phyloP scores from a whole-genome alignment of 2,329 filamentous ascomycete genomes.

The Alternaria rosae region DNA sequence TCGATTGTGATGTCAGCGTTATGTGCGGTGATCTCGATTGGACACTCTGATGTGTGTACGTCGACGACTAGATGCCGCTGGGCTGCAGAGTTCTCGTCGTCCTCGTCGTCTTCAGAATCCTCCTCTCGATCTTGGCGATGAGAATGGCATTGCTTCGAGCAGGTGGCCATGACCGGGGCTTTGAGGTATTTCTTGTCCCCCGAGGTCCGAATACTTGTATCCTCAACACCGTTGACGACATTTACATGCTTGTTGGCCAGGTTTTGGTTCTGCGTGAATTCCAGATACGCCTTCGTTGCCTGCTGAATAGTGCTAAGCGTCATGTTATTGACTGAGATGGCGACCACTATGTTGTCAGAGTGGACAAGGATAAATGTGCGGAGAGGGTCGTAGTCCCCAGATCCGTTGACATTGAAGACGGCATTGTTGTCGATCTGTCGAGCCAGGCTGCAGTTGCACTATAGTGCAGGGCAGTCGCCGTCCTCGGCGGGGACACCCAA shows the following conservation, averaged over 20 bases:
- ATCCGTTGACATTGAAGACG: not conserved
- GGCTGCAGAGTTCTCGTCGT: too few species aligned
- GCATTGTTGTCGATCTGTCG: not conserved
- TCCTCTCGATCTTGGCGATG: too few species aligned
- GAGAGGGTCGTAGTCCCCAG: not conserved
- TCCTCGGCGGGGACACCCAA: not conserved
- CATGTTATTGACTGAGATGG: accelerated
- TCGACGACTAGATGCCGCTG: not conserved
- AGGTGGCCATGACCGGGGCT: not conserved
- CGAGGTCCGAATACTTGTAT: not conserved
- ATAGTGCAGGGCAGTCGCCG: not conserved
- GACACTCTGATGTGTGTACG: not conserved
- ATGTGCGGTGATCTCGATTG: not conserved
- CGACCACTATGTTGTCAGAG: not conserved
- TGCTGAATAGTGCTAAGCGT: not conserved
- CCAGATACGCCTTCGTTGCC: not conserved
- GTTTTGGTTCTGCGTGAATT: too few species aligned
- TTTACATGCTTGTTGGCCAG: too few species aligned
- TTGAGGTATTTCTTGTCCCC: not conserved
- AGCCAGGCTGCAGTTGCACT: not conserved
- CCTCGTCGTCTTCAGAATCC: too few species aligned
- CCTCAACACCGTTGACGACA: not conserved
- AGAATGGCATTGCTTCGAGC: not conserved
- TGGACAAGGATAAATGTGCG: accelerated
- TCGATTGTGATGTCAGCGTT: not conserved